Evolutionary conservation across 352 stramenopile genomes (phyloP), one percentile per base, ranked within the genome.

Genomic region (Globisporangium emineosum): DNA sequence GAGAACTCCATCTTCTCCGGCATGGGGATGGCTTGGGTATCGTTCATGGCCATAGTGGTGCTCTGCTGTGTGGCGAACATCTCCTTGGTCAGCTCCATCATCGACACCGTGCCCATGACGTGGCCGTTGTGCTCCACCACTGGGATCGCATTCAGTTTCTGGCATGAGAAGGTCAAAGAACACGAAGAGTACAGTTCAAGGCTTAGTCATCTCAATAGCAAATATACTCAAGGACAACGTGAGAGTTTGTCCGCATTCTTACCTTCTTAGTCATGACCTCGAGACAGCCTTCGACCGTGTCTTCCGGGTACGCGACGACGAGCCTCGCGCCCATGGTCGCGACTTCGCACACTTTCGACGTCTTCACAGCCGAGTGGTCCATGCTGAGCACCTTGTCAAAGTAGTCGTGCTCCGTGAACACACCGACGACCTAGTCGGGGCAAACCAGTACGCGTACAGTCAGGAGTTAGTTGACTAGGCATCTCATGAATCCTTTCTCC

Each of bases 341-440:
- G 2, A 79, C 75, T 23, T 82, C 75, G 15, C 51, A 55, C 25
- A 82, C 74, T 47, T 70, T 69, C 19, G 73, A 73, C 33, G 66
- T 66, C 6, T 35, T 49, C 17, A 65, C 64, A 12, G 68, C 71
- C 52, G 69, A 65, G 47, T 81, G 71, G 17, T n/a, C 56, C 15
- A 30, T 45, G 42, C 72, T 81, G 19, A 79, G 64, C 19, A 79
- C 75, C 57, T 79, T 79, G 45, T 79, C 67, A 53, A 82, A 73
- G 65, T 82, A 82, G 60, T 82, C 75, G 15, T 65, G 71, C 60
- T 79, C 75, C 17, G 75, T 78, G 57, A 82, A 78, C 53, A 82
- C 12, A 4, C 75, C 75, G 19, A 82, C 64, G 43, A 79, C 70
- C 69, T 43, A 57, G 1, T 35, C 54, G 42, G 6, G 10, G 5